Percentiles rank a stretch among this genome's conserved stretches.
These are phyloP conservation scores for Annulohypoxylon maeteangense DNA, from an alignment of 495 filamentous ascomycete species.

Conservation along the genomic window DNA sequence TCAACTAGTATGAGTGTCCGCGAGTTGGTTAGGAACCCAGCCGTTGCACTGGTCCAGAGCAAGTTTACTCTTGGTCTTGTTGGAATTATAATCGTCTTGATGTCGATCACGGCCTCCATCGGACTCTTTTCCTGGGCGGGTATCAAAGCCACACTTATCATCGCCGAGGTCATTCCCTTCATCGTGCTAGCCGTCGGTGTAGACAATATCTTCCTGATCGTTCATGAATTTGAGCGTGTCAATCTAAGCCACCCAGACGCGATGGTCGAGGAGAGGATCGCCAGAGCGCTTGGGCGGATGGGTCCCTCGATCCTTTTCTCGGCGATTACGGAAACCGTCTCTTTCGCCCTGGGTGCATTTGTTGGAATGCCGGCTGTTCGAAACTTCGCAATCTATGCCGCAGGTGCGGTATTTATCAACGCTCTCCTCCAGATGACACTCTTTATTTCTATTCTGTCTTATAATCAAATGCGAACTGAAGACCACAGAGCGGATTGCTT, in stretches of 20 bases:
- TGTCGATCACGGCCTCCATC: constrained; percentile 95
- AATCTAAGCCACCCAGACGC: constrained; percentile 90
- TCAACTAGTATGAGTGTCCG: constrained; percentile 81
- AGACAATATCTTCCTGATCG: constrained; percentile 98
- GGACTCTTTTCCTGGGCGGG: constrained; percentile 90
- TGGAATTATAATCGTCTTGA: constrained; percentile 93
- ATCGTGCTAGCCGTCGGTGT: constrained; percentile 95
- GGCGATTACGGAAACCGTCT: constrained; percentile 89
- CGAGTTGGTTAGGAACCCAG: constrained; percentile 80
- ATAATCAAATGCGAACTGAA: constrained; percentile 91
- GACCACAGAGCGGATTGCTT: constrained; percentile 90
- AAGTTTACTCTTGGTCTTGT: constrained; percentile 94
- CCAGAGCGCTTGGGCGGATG: constrained; percentile 89
- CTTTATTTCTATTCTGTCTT: constrained; percentile 89
- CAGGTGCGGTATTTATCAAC: constrained; percentile 96
- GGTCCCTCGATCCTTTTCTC: constrained; percentile 97
- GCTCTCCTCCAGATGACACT: constrained; percentile 94
- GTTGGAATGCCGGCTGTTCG: constrained; percentile 97
- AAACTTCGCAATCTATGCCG: constrained; percentile 96
- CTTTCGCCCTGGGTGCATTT: constrained; percentile 90
- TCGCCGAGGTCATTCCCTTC: constrained; percentile 98
- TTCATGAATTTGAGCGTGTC: constrained; percentile 96
- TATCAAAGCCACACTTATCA: constrained; percentile 94
- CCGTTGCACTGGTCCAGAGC: constrained; percentile 86
- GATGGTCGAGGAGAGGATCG: constrained; percentile 82